Evolutionary conservation across 139 green algal species (phyloP).

Genomic region (Volvox reticuliferus): DNA sequence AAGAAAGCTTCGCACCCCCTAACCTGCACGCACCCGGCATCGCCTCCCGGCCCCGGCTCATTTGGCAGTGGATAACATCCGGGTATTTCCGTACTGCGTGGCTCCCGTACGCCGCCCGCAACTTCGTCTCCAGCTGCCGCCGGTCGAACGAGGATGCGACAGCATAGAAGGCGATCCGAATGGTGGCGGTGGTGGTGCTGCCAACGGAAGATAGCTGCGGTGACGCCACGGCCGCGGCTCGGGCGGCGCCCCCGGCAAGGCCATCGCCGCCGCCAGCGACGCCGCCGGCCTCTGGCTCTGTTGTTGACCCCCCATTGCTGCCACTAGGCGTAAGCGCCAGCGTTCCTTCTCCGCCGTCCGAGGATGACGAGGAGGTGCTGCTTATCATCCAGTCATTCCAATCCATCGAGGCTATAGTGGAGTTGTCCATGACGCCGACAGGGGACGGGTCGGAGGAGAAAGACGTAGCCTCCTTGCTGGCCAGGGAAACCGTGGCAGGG

Average conservation of each 20-base stretch:
- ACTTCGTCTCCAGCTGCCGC: slow-evolving; percentile 42
- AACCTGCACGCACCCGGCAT: neutral
- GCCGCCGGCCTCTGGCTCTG: neutral
- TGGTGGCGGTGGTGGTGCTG: neutral
- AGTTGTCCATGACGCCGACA: slow-evolving; percentile 6
- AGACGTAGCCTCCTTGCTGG: too few species aligned
- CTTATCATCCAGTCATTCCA: slow-evolving; percentile 25
- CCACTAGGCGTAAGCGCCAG: neutral
- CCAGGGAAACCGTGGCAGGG: too few species aligned
- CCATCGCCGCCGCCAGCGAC: neutral
- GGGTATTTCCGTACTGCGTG: slow-evolving; percentile 35
- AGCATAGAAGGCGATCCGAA: slow-evolving; percentile 74
- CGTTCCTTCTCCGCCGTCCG: neutral
- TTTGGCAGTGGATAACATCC: slow-evolving; percentile 25
- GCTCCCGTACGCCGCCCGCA: slow-evolving; percentile 9
- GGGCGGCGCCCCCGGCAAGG: neutral
- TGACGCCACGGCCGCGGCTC: neutral
- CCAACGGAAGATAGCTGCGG: neutral
- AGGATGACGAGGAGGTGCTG: neutral
- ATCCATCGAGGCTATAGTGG: slow-evolving; percentile 3
- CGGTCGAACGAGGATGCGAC: slow-evolving; percentile 68
- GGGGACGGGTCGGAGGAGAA: neutral
- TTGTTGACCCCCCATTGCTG: neutral
- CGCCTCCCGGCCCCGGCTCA: neutral
- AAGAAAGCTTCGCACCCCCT: neutral